Evolutionary conservation across 139 green algal species (phyloP).

Genomic region (Closterium sp.): DNA sequence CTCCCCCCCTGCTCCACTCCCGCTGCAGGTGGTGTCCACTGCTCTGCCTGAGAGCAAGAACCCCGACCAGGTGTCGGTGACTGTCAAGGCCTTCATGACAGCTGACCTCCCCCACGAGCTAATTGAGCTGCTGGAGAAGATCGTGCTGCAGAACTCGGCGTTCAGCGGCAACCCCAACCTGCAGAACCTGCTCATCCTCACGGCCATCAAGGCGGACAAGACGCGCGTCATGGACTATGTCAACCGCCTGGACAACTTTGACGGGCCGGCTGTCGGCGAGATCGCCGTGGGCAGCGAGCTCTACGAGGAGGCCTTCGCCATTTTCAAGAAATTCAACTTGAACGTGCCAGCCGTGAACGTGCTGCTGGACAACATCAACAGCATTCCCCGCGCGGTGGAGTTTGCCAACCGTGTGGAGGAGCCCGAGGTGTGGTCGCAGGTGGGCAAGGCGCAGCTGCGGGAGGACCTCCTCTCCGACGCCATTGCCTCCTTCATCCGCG

Average conservation of each 20-base stretch:
- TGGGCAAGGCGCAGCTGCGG: conserved; percentile 88
- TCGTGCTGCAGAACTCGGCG: conserved; percentile 94
- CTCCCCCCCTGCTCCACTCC: neutral
- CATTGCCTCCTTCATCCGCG: conserved; percentile 88
- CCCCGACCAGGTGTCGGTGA: conserved; percentile 94
- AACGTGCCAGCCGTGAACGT: conserved; percentile 78
- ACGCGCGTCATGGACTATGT: conserved; percentile 93
- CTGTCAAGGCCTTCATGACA: conserved; percentile 98
- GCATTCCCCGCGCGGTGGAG: conserved; percentile 51
- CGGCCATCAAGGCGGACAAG: conserved; percentile 93
- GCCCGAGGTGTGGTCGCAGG: conserved; percentile 82
- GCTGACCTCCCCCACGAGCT: conserved; percentile 92
- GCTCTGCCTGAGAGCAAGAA: conserved; percentile 96
- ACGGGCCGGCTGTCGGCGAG: conserved; percentile 71
- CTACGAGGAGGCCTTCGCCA: conserved; percentile 97
- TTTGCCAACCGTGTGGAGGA: conserved; percentile 51
- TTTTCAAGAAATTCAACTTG: conserved; percentile 96
- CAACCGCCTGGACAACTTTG: conserved; percentile 97
- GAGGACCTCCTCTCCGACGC: conserved; percentile 71
- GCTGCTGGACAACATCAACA: conserved; percentile 83
- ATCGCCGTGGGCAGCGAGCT: conserved; percentile 62
- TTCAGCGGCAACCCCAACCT: conserved; percentile 99
- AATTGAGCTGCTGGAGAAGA: conserved; percentile 99
- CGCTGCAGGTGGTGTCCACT: conserved; percentile 86
- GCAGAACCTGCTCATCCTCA: conserved; percentile 93